phyloP scores from a whole-genome alignment of 495 filamentous ascomycete genomes.

The Emericellopsis terricola region DNA sequence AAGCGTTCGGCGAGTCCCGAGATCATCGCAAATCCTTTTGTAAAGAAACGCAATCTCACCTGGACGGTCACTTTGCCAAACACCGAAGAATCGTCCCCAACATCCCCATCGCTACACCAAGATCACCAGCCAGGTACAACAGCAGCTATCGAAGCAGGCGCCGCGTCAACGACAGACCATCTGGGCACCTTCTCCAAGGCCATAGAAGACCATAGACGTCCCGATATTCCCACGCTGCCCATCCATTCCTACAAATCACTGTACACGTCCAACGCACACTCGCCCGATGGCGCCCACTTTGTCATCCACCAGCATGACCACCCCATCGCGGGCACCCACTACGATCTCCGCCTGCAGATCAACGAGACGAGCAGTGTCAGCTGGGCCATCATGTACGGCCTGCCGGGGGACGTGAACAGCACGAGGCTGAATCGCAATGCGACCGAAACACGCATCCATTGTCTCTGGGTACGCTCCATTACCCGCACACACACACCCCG shows the following conservation, averaged over 20 bases:
- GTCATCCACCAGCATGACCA: conserved; percentile 56
- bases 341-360: conserved; percentile 50
- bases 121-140: conserved; percentile 3
- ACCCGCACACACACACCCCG: not conserved
- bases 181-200: conserved; percentile 29
- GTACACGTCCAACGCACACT: conserved; percentile 30
- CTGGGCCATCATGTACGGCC: conserved; percentile 49
- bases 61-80: conserved; percentile 11
- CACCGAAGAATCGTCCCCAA: conserved; percentile 4
- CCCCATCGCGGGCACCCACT: conserved; percentile 42
- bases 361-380: conserved; percentile 42
- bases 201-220: conserved; percentile 13
- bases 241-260: conserved; percentile 30
- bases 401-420: conserved; percentile 46
- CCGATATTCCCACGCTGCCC: conserved; percentile 15
- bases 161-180: conserved; percentile 32
- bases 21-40: conserved; percentile 7
- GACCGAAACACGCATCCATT: conserved; percentile 49
- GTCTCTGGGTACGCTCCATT: conserved; percentile 36
- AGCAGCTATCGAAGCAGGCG: conserved; percentile 40
- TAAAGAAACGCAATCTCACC: conserved; percentile 16
- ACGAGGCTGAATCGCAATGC: conserved; percentile 39
- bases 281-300: conserved; percentile 34
- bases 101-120: too few species aligned
- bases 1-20: conserved; percentile 1